Base-by-base conservation (phyloP, 2,329 filamentous ascomycete species). In the Neophaeococcomyces aloes region DNA sequence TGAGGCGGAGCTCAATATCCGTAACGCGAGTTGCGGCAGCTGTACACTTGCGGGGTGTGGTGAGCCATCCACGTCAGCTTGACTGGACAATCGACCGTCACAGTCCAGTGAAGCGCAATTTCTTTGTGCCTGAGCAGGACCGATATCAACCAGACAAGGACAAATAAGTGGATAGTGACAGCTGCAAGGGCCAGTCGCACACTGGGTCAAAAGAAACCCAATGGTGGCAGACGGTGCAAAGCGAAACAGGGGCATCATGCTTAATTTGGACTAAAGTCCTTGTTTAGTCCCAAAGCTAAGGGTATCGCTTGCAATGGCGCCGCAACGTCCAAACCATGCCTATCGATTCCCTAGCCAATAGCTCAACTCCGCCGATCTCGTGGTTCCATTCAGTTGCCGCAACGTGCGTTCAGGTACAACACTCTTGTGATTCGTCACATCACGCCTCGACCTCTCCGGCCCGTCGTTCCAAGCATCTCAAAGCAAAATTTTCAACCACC, bases 101-200 rank as follows among this genome's bases (percentile, higher is more conserved):
- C n/a, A n/a, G n/a, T n/a, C n/a, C n/a, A n/a, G n/a, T n/a, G n/a
- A n/a, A n/a, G n/a, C n/a, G n/a, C n/a, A n/a, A n/a, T n/a, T n/a
- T n/a, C n/a, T n/a, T n/a, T n/a, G n/a, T n/a, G n/a, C n/a, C n/a
- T n/a, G 33, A 18, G n/a, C 5, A 21, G 33, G 13, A 36, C n/a
- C 33, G n/a, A 36, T 19, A 27, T 19, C 21, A 38, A 14, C 19
- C 19, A 8, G 18, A 14, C 25, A 39, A 30, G 10, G 14, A n/a
- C 6, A 18, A 29, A 39, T n/a, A 30, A 30, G 18, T 17, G 6
- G 4, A 6, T 11, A 36, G 33, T n/a, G 13, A 5, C 25, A 18
- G 36, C 18, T 29, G 37, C 37, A 39, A 39, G 37, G 37, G 17
- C 11, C 17, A 38, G 37, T 39, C 37, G 15, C 37, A 30, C n/a